Base-by-base conservation (phyloP, 148 eudicot species). In the Nyssa sinensis region DNA sequence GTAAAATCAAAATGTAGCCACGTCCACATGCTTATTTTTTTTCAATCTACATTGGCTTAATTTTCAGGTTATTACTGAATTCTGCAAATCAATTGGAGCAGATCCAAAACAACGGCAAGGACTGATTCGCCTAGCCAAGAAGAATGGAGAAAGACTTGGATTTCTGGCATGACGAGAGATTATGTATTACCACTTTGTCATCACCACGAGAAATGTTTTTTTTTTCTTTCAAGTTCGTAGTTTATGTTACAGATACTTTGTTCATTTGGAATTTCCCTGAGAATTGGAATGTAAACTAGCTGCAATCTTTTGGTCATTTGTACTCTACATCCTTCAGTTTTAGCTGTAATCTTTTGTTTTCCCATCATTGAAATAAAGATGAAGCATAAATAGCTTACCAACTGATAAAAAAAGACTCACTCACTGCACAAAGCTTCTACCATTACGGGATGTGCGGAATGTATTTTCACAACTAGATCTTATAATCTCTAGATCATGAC, bases 31-130 rank as follows among this genome's bases (percentile, higher is more conserved):
- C 8, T 49, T 49, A 49, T 49, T 6, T n/a, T 17, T n/a, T 12
- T 14, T n/a, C 25, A 51, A 35, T 31, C 34, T 61, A 21, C 67
- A 14, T 77, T 1, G 30, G 33, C 19, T 32, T 58, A 37, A 14
- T 59, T 55, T 33, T 51, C 82, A 94, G 98, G 96, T 94, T 25
- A 94, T 94, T 13, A 94, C 89, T 0, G 97, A 94, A 73, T 94
- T 94, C 82, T 94, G 98, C 90, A 94, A 94, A 76, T 87, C 97
- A 23, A 94, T 94, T 47, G 98, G 98, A 77, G 97, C 98, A 61
- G 97, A 92, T 77, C 79, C 84, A 17, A 92, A 94, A 64, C 98
- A 94, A 83, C 83, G 97, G 70, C 98, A 92, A 78, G 98, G 96
- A 32, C 80, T 94, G 27, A 92, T 94, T 67, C 88, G 96, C 72